phyloP scores from a whole-genome alignment of 495 filamentous ascomycete species.

The Zalerion maritima region DNA sequence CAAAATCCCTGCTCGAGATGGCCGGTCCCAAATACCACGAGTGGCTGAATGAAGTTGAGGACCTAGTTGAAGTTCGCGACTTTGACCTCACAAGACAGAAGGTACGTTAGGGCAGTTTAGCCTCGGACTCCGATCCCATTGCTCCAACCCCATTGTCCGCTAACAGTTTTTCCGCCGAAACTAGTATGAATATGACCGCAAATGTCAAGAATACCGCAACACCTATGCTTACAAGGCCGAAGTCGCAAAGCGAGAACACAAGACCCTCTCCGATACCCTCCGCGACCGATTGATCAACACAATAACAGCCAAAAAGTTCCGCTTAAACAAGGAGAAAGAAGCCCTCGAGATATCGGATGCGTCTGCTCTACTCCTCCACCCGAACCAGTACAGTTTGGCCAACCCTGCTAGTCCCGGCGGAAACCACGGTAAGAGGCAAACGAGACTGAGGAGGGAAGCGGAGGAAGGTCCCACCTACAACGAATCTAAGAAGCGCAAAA shows the following conservation, averaged over 20 bases:
- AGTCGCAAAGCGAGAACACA: conserved; percentile 71
- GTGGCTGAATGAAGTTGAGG: conserved; percentile 74
- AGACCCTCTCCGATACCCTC: conserved; percentile 57
- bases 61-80: conserved; percentile 72
- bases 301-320: conserved; percentile 57
- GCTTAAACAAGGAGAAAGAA: conserved; percentile 79
- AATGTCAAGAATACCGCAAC: conserved; percentile 33
- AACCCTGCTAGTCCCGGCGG: conserved; percentile 70
- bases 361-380: conserved; percentile 77
- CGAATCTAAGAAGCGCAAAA: conserved; percentile 65
- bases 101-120: conserved; percentile 37
- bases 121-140: conserved; percentile 1
- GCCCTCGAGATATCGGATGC: conserved; percentile 72
- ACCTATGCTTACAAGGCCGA: conserved; percentile 47
- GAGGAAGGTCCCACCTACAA: conserved; percentile 56
- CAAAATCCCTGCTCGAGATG: conserved; percentile 35
- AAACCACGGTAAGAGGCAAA: conserved; percentile 66
- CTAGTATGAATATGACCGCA: conserved; percentile 43
- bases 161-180: conserved; percentile 9
- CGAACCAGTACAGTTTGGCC: conserved; percentile 78
- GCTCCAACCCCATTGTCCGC: neutral
- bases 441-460: conserved; percentile 62
- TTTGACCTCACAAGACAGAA: conserved; percentile 56
- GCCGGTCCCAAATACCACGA: conserved; percentile 67
- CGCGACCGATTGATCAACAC: conserved; percentile 71